Evolutionary conservation across 2,329 filamentous ascomycete species (phyloP), one percentile per base, ranked within the genome.

Genomic region (Aspergillus sp.): DNA sequence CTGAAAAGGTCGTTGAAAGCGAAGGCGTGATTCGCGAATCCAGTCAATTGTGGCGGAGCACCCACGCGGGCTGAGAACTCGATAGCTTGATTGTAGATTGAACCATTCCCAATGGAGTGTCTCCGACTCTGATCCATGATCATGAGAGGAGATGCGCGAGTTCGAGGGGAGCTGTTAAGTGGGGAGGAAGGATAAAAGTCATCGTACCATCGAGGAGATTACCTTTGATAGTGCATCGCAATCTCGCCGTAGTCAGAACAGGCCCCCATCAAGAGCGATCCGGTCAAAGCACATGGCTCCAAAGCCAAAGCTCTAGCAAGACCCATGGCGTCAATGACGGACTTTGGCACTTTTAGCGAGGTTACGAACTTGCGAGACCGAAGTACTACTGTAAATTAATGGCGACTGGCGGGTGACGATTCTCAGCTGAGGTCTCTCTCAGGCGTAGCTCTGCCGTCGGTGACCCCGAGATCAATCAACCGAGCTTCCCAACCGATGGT

Each of bases 1-100:
- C 20, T 38, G 13, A 45, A 45, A 45, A n/a, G 26, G 17, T 5
- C 48, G 17, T n/a, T 38, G 18, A 45, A 45, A n/a, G 26, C 24
- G 15, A 22, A 22, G 38, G 32, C 24, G 22, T 50, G 48, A 56
- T 47, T 56, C 34, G 48, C 17, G 42, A n/a, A 52, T 54, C 26
- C 48, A 26, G 49, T 39, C 17, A 26, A 32, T 22, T 52, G 55
- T 53, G 55, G 55, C 55, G 55, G 55, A 53, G 55, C 30, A 32
- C 20, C 20, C 18, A 41, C 9, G 13, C 13, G 45, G 41, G 47
- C 39, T 56, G 47, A 52, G n/a, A 42, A 34, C 22, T 47, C 26
- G 32, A 53, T 53, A 53, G 51, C 43, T 12, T 48, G 51, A 47
- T 53, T 53, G 30, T 54, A 15, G 44, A 32, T 22, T 32, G 50